A percentile compares a stretch with the other conserved stretches of the same genome.
Evolutionary conservation across 805 yeast genomes (phyloP).

Genomic region (Torulaspora delbrueckii): DNA sequence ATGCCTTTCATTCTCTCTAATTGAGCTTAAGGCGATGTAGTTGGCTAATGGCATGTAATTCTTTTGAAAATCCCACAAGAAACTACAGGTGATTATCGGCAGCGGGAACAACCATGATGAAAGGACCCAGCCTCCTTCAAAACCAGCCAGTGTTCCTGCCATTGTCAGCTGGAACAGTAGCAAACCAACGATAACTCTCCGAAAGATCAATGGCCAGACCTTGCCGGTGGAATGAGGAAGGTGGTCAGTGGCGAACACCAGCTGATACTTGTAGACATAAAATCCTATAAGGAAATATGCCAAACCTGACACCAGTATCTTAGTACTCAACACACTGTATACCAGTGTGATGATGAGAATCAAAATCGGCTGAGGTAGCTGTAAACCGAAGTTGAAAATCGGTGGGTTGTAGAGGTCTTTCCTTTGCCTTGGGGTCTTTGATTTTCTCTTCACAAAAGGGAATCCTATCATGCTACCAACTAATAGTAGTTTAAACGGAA

Average conservation of each 20-base stretch:
- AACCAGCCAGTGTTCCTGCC: constrained; percentile 80
- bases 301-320: constrained; percentile 78
- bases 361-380: constrained; percentile 85
- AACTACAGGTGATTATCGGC: constrained; percentile 61
- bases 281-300: constrained; percentile 81
- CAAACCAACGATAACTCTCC: constrained; percentile 77
- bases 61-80: constrained; percentile 75
- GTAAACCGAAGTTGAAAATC: constrained; percentile 84
- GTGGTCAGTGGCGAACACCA: constrained; percentile 85
- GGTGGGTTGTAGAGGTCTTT: constrained; percentile 78
- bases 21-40: constrained; percentile 83
- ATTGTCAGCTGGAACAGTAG: constrained; percentile 83
- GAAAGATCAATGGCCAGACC: constrained; percentile 87
- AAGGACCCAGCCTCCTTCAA: constrained; percentile 71
- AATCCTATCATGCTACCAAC: constrained; percentile 73
- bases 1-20: constrained; percentile 44
- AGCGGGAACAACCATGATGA: constrained; percentile 72
- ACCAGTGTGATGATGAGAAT: constrained; percentile 79
- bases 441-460: constrained; percentile 57
- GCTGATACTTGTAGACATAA: constrained; percentile 84
- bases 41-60: constrained; percentile 74
- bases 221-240: constrained; percentile 96
- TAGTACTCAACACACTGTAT: constrained; percentile 85
- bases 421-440: constrained; percentile 81
- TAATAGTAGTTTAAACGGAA: constrained; percentile 80